Evolutionary conservation across 2,329 filamentous ascomycete species (phyloP), one percentile per base, ranked within the genome.

Genomic region (Stachybotrys echinatus): DNA sequence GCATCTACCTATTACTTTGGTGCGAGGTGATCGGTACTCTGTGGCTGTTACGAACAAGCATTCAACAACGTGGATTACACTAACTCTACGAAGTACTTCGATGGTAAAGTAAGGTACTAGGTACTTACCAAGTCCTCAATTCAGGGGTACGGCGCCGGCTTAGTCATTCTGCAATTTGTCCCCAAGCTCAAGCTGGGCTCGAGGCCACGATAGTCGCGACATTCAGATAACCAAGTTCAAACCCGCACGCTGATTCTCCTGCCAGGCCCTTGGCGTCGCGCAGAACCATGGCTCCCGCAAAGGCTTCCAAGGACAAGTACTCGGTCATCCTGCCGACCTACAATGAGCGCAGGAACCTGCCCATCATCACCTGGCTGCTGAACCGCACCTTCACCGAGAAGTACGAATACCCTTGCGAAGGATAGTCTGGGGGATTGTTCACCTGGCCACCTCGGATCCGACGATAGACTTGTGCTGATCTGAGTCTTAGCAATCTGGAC

Each of bases 251-350:
- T 34, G 10, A 34, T 34, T 34, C 27, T 14, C 14, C 14, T 14
- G 10, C 27, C 10, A 34, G 27, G 10, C 27, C 10, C 5, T 14
- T 14, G 27, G 27, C 14, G 27, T 10, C 27, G 3, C 27, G 14
- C 14, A 23, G 45, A 57, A 58, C 58, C 60, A 82, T 82, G 79
- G 75, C 77, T 50, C 66, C 72, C 48, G 59, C 61, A 48, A 75
- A 74, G 59, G 53, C 60, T 37, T 54, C 63, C 47, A 69, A 70
- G 61, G 64, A 94, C 79, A 95, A 92, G 74, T 99, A 96, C 81
- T 96, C 92, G 59, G 87, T 99, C 67, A 92, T 99, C 66, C 84
- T 99, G 57, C 94, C 94, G 51, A 99, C 94, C 54, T 99, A 96
- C 83, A 97, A 99, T 71, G 94, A 99, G 81, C 89, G 94, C 67